Conservation (phyloP, 129 eudicot genomes). For the Flaveria ramosissima region DNA sequence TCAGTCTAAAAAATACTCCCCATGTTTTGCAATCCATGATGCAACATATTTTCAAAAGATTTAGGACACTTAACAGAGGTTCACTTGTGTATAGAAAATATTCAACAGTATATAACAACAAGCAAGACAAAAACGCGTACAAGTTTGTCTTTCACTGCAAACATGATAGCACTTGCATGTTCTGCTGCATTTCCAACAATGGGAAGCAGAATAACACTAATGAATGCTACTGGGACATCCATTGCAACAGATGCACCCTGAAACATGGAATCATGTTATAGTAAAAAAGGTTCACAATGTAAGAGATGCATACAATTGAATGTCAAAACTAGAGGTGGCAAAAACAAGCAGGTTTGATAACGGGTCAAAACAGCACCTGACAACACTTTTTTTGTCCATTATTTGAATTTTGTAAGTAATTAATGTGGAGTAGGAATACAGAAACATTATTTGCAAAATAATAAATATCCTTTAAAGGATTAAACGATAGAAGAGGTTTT, state of each 20-base stretch:
- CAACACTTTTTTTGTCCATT: background rate
- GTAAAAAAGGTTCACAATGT: too few relatives aligned
- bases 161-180: slow-evolving; percentile 86
- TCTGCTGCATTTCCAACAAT: slow-evolving; percentile 94
- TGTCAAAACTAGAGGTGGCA: background rate
- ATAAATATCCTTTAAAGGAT: too few relatives aligned
- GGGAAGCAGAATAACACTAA: slow-evolving; percentile 78
- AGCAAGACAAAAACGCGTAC: slow-evolving; percentile 44
- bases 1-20: background rate
- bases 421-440: background rate
- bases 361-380: background rate
- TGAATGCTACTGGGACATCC: slow-evolving; percentile 71
- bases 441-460: too few relatives aligned
- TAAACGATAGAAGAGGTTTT: too few relatives aligned
- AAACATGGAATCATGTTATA: background rate
- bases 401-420: background rate
- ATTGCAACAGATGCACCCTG: slow-evolving; percentile 77
- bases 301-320: background rate
- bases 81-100: background rate
- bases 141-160: slow-evolving; percentile 80
- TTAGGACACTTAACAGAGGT: background rate
- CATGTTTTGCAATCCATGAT: slow-evolving; percentile 11
- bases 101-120: background rate
- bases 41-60: background rate
- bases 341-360: background rate